phyloP scores from a whole-genome alignment of 2,329 filamentous ascomycete species.

The Atkinsonella texensis region DNA sequence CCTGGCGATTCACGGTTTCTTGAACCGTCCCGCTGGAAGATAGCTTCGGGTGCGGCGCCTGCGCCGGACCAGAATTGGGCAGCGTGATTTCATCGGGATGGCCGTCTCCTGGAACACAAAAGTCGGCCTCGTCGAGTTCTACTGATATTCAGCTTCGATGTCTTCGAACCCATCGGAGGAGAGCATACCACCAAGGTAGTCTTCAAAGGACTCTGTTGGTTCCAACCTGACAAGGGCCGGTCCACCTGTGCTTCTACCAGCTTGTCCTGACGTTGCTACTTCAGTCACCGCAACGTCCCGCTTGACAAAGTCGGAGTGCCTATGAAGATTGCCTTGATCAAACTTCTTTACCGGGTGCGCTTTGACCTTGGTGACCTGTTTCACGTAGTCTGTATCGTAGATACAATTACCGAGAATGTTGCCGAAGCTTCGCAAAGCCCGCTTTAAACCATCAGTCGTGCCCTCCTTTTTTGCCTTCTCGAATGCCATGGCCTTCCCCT shows the following conservation, averaged over 20 bases:
- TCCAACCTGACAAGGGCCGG: slow-evolving; percentile 17
- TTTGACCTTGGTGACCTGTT: slow-evolving; percentile 85
- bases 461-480: slow-evolving; percentile 99
- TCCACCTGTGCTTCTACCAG: slow-evolving; percentile 1
- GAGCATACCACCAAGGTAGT: slow-evolving; percentile 36
- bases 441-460: slow-evolving; percentile 86
- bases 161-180: slow-evolving; percentile 25
- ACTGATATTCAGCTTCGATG: slow-evolving; percentile 26
- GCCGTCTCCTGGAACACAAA: slow-evolving; percentile 54
- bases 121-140: slow-evolving; percentile 69
- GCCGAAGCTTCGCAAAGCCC: slow-evolving; percentile 81
- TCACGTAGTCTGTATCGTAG: slow-evolving; percentile 90
- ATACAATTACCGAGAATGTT: slow-evolving; percentile 98
- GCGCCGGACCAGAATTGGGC: slow-evolving; percentile 17
- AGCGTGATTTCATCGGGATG: slow-evolving; percentile 69
- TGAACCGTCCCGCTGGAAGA: slow-evolving; percentile 11
- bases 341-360: slow-evolving; percentile 59
- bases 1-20: slow-evolving; percentile 7
- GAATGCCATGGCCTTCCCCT: slow-evolving; percentile 88
- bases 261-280: slow-evolving; percentile 1
- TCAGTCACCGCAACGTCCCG: slow-evolving; percentile 32
- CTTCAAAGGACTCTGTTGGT: slow-evolving; percentile 36
- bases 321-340: slow-evolving; percentile 66
- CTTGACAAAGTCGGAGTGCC: slow-evolving; percentile 65
- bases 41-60: slow-evolving; percentile 11